Conservation (phyloP, 2,329 filamentous ascomycete species). For the Pyricularia sp. region DNA sequence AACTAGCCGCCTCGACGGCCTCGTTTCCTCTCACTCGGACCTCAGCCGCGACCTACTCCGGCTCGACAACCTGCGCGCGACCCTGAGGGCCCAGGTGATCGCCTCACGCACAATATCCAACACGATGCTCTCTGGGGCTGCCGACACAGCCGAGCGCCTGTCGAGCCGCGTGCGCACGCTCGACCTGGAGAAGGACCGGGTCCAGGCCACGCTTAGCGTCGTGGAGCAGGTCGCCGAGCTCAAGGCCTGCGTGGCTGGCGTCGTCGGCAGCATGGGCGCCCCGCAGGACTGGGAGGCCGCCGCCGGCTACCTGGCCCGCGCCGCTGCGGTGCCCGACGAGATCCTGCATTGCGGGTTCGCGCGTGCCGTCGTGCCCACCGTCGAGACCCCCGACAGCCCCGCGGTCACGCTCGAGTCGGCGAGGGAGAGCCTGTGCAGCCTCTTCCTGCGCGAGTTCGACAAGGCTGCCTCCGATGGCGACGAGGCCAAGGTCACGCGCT, state of each 20-base stretch:
- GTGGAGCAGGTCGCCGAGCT: conserved; percentile 95
- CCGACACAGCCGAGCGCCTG: conserved; percentile 72
- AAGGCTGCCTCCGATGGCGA: conserved; percentile 80
- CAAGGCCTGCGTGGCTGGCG: conserved; percentile 89
- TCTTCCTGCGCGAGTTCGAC: conserved; percentile 92
- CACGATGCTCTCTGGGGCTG: conserved; percentile 79
- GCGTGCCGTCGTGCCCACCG: conserved; percentile 82
- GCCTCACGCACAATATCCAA: conserved; percentile 73
- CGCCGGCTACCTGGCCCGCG: conserved; percentile 75
- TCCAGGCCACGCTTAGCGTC: conserved; percentile 79
- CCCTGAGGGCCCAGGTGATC: conserved; percentile 75
- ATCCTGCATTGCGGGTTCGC: conserved; percentile 81
- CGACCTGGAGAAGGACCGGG: conserved; percentile 80
- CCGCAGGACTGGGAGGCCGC: conserved; percentile 98
- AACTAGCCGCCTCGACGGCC: conserved; percentile 58
- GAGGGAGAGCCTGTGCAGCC: conserved; percentile 73
- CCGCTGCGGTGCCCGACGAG: conserved; percentile 63
- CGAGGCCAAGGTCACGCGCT: conserved; percentile 77
- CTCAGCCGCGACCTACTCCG: conserved; percentile 76
- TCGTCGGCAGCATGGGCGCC: conserved; percentile 91
- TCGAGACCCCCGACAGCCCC: conserved; percentile 87
- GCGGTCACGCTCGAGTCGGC: conserved; percentile 76
- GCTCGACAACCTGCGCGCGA: conserved; percentile 77
- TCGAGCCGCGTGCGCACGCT: conserved; percentile 77
- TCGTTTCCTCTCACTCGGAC: conserved; percentile 74